These are phyloP conservation scores for Melocanna baccifera DNA, from an alignment of 176 grass and related monocot genomes.

Conservation along the genomic window DNA sequence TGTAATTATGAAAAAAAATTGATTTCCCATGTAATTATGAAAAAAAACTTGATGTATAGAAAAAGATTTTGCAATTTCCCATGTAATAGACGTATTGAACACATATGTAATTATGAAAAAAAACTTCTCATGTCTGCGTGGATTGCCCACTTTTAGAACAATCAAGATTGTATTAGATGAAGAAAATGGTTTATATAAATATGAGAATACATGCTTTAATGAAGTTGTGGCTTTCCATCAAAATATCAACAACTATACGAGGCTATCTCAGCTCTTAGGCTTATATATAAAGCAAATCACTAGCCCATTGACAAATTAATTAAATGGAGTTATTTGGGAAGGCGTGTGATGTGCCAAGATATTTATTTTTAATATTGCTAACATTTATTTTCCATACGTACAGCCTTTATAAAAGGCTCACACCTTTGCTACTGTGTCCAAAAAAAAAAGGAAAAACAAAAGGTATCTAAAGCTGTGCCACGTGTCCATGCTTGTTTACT, in stretches of 20 bases:
- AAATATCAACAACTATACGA: background rate
- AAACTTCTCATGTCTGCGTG: background rate
- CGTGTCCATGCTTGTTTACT: slow-evolving; percentile 23
- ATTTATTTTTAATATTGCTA: slow-evolving; percentile 23
- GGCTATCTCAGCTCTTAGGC: background rate
- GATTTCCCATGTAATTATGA: too few species aligned
- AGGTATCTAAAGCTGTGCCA: background rate
- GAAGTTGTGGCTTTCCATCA: background rate
- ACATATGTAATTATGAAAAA: background rate
- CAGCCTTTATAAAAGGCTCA: slow-evolving; percentile 14
- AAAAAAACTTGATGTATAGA: background rate
- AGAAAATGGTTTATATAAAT: background rate
- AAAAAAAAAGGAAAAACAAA: background rate
- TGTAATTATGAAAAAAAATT: too few species aligned
- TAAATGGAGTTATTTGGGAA: background rate
- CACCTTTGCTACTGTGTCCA: slow-evolving; percentile 2
- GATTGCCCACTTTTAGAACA: background rate
- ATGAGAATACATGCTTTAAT: slow-evolving; percentile 20
- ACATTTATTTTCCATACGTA: background rate
- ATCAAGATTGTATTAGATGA: background rate
- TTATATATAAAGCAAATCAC: slow-evolving; percentile 26
- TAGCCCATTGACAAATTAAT: slow-evolving; percentile 13
- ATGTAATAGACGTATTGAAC: background rate
- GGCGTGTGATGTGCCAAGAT: background rate
- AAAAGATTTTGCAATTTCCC: background rate